These are phyloP conservation scores for Phellopilus nigrolimitatus DNA, from an alignment of 1,284 basidiomycete genomes.

Conservation along the genomic window DNA sequence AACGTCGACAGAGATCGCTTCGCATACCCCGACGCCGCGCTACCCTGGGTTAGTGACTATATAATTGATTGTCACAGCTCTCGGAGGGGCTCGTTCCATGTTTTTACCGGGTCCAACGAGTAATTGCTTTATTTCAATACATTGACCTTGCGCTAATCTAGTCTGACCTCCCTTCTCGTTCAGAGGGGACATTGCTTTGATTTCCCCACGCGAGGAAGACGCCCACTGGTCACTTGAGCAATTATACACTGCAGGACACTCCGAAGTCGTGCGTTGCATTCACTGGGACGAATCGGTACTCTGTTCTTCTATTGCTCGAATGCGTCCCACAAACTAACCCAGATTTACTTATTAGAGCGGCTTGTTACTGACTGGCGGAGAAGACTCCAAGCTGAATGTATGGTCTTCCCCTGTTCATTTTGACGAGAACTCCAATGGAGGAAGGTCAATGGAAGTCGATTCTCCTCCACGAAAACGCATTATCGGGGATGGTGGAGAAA, in stretches of 20 bases:
- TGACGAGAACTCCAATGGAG: slow-evolving; percentile 9
- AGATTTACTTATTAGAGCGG: slow-evolving; percentile 33
- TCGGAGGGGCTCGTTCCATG: slow-evolving; percentile 29
- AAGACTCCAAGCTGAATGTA: slow-evolving; percentile 51
- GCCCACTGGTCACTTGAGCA: slow-evolving; percentile 48
- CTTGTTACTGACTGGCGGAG: slow-evolving; percentile 55
- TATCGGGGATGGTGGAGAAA: slow-evolving; percentile 27
- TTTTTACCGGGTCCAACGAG: slow-evolving; percentile 64
- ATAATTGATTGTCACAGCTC: slow-evolving; percentile 42
- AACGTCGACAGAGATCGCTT: slow-evolving; percentile 48
- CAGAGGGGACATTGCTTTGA: slow-evolving; percentile 56
- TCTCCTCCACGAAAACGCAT: slow-evolving; percentile 29
- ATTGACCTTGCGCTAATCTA: background rate
- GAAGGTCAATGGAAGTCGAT: slow-evolving; percentile 20
- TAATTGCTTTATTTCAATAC: slow-evolving; percentile 27
- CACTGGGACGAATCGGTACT: slow-evolving; percentile 51
- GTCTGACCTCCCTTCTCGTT: background rate
- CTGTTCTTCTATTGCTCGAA: slow-evolving; percentile 10
- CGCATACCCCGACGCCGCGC: slow-evolving; percentile 37
- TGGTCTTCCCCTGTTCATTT: slow-evolving; percentile 36
- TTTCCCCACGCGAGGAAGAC: slow-evolving; percentile 40
- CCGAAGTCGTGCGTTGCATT: slow-evolving; percentile 53
- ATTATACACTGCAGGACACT: slow-evolving; percentile 47
- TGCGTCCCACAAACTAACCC: background rate
- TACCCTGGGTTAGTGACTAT: slow-evolving; percentile 62